Base-by-base conservation (phyloP, 148 eudicot genomes). In the Spergularia bocconei region DNA sequence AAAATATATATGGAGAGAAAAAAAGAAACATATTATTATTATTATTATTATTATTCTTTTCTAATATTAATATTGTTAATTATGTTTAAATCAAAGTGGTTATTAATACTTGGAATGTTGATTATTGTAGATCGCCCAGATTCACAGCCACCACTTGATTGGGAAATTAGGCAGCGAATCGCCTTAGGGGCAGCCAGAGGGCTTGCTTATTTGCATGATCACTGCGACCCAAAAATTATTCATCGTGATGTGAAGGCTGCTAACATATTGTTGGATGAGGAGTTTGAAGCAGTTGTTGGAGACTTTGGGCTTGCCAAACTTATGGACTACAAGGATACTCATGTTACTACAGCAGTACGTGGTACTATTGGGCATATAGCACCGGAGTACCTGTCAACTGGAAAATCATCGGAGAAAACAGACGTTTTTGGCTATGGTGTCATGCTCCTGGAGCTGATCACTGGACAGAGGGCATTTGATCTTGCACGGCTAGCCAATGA, bases 401-500 rank as follows among this genome's bases (percentile, higher is more conserved):
- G 88, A 78, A 85, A 85, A 51, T 85, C 86, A 12, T 83, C 86
- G 25, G 88, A 85, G 51, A 85, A 85, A 65, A 85, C 88, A 59
- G 88, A 85, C 81, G 86, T 83, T 76, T 85, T 83, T 70, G 88
- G 88, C 25, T 85, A 83, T 20, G 88, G 88, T 20, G 86, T 85
- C 58, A 83, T 83, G 86, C 86, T 86, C 67, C 79, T 86, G 68
- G 88, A 86, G 82, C 84, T 86, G 68, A 86, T 86, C 44, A 86
- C 88, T 8, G 88, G 88, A 20, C 88, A 86, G 74, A 77, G 88
- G 67, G 88, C 88, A 36, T 83, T 83, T 71, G 88, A 86, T 77
- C 88, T 86, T 81, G 88, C 88, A 36, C 85, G 88, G 54, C 81
- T 86, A 56, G 88, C 88, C 70, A 83, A 86, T 63, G 88, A 86